phyloP scores from a whole-genome alignment of 192 early-diverging fungal genomes.

The Coemansia sp. region DNA sequence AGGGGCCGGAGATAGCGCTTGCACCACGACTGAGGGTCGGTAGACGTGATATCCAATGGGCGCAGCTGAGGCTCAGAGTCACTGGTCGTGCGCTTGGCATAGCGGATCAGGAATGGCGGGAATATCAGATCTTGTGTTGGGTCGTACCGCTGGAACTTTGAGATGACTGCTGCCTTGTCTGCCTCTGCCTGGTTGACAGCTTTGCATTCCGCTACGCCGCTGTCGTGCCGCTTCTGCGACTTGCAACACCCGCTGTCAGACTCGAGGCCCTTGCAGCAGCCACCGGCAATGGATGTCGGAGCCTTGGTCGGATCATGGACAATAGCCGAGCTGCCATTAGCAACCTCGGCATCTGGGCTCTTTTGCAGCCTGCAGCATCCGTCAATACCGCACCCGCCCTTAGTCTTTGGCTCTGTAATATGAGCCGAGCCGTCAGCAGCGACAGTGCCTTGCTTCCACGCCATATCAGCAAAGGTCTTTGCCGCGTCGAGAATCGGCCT shows the following conservation, averaged over 20 bases:
- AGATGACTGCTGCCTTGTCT: constrained; percentile 39
- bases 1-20: constrained; percentile 58
- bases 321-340: neutral
- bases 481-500: constrained; percentile 86
- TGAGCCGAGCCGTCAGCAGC: constrained; percentile 22
- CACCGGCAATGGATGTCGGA: neutral
- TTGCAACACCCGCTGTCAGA: neutral
- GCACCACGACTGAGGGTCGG: constrained; percentile 26
- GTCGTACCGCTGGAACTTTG: constrained; percentile 65
- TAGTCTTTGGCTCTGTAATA: constrained; percentile 16
- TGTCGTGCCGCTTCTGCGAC: constrained; percentile 8
- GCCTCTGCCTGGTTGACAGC: constrained; percentile 27
- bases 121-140: constrained; percentile 71
- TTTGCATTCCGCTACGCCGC: neutral
- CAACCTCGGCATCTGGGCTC: neutral
- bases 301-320: constrained; percentile 11
- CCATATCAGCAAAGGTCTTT: constrained; percentile 63
- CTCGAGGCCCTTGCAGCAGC: neutral
- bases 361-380: constrained; percentile 59
- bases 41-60: constrained; percentile 26
- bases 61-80: constrained; percentile 21
- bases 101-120: constrained; percentile 67
- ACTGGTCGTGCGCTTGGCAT: constrained; percentile 36
- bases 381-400: constrained; percentile 45
- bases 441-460: constrained; percentile 48